Evolutionary conservation across 306 rosid genomes (phyloP).

Genomic region (Rubus parviflorus): DNA sequence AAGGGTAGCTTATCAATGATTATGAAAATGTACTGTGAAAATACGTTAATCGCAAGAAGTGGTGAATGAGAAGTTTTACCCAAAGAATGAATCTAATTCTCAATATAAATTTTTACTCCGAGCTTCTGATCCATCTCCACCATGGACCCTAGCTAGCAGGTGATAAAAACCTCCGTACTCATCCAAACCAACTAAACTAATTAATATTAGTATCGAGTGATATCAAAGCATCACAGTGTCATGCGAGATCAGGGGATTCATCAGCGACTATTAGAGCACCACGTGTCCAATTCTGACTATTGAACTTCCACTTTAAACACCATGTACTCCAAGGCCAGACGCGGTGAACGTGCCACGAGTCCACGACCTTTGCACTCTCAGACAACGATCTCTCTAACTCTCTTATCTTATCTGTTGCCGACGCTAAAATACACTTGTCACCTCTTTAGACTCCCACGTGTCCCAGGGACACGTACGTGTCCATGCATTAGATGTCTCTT

Average conservation of each 20-base stretch:
- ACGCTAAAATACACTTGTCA: neutral
- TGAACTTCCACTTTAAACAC: neutral
- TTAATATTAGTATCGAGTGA: no score
- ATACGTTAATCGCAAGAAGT: no score
- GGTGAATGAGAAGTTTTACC: no score
- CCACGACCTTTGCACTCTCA: neutral
- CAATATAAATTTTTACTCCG: no score
- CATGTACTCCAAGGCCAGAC: neutral
- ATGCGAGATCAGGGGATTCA: neutral
- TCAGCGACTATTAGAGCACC: neutral
- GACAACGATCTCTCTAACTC: neutral
- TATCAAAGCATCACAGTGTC: neutral
- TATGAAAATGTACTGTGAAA: no score
- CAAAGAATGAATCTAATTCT: no score
- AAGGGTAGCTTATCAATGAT: no score
- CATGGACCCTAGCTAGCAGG: no score
- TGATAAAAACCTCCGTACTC: no score
- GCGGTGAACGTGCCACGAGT: neutral
- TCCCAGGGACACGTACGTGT: neutral
- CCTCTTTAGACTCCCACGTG: neutral
- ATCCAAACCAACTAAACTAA: neutral
- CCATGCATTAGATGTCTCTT: neutral
- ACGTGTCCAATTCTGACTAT: neutral
- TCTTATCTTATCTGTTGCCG: neutral
- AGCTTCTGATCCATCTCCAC: no score